These are phyloP conservation scores for Rhizoclosmatium globosum DNA, from an alignment of 192 early-diverging fungal genomes.

Conservation along the genomic window DNA sequence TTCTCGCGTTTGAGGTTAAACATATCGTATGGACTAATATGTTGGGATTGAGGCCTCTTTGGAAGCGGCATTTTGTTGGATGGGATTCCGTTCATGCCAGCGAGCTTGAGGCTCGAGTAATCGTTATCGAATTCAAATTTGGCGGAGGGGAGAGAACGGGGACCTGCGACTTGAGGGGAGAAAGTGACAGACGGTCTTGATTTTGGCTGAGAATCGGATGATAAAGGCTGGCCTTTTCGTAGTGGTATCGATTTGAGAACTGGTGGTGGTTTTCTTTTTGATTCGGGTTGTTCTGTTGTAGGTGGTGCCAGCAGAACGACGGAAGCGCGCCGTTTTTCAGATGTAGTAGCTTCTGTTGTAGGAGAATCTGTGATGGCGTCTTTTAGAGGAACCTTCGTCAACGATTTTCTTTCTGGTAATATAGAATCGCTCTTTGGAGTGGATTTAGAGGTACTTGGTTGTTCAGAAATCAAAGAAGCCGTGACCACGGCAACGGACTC, in stretches of 20 bases:
- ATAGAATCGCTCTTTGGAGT: no score
- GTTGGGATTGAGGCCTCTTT: not conserved
- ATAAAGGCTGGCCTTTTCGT: no score
- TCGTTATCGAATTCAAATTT: not conserved
- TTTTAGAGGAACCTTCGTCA: no score
- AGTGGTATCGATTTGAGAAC: not conserved
- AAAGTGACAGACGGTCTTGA: no score
- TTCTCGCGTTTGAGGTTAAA: conserved; percentile 26
- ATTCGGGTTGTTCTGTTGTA: not conserved
- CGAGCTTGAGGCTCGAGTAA: not conserved
- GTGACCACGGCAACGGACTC: no score
- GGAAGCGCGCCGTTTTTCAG: not conserved
- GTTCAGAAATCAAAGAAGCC: no score
- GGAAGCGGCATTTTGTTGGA: not conserved
- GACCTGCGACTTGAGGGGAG: no score
- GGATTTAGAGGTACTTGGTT: no score
- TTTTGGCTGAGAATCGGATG: no score
- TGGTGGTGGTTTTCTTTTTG: not conserved
- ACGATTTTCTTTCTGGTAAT: no score
- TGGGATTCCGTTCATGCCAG: conserved; percentile 8
- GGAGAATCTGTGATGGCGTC: no score
- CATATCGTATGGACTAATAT: conserved; percentile 22
- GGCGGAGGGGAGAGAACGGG: not conserved
- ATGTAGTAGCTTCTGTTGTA: not conserved
- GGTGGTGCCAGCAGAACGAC: not conserved